Evolutionary conservation across 352 stramenopile genomes (phyloP).

Genomic region (Phytophthora palmivora): DNA sequence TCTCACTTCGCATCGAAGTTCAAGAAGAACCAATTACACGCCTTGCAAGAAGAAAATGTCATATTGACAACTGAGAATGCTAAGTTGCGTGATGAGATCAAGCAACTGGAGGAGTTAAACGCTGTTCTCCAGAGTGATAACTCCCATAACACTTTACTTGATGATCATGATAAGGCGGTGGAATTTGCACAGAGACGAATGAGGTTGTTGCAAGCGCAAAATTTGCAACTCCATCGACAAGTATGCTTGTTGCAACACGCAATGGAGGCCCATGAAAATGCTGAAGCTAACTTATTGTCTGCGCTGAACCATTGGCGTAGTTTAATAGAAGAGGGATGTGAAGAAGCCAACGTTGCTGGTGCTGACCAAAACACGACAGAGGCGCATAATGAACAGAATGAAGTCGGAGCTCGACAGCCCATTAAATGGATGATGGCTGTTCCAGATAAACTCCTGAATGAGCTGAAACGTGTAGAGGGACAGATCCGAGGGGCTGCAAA

Average conservation of each 20-base stretch:
- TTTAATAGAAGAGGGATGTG: constrained; percentile 48
- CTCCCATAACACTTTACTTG: constrained; percentile 18
- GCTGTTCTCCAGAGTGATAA: constrained; percentile 42
- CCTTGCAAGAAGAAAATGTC: constrained; percentile 52
- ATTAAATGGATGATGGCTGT: constrained; percentile 57
- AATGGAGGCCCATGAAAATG: constrained; percentile 37
- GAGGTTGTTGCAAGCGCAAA: constrained; percentile 58
- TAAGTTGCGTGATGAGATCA: constrained; percentile 51
- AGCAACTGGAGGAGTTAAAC: constrained; percentile 52
- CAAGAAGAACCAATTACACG: constrained; percentile 51
- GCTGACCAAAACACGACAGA: constrained; percentile 36
- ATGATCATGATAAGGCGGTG: constrained; percentile 4
- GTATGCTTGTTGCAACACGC: constrained; percentile 53
- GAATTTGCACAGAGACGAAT: constrained; percentile 43
- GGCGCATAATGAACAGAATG: neutral
- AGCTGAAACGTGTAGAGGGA: constrained; percentile 41
- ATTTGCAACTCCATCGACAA: constrained; percentile 69
- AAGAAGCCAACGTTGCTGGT: constrained; percentile 52
- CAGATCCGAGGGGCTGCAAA: constrained; percentile 36
- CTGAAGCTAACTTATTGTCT: constrained; percentile 45
- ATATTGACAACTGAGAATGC: constrained; percentile 47
- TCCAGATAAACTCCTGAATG: constrained; percentile 40
- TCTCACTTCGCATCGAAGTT: constrained; percentile 46
- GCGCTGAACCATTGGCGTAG: constrained; percentile 48
- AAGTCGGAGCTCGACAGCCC: constrained; percentile 6